Percentiles rank a stretch among this genome's conserved stretches.
Evolutionary conservation across 768 basidiomycete genomes (phyloP).

Genomic region (Lepiota venenata): DNA sequence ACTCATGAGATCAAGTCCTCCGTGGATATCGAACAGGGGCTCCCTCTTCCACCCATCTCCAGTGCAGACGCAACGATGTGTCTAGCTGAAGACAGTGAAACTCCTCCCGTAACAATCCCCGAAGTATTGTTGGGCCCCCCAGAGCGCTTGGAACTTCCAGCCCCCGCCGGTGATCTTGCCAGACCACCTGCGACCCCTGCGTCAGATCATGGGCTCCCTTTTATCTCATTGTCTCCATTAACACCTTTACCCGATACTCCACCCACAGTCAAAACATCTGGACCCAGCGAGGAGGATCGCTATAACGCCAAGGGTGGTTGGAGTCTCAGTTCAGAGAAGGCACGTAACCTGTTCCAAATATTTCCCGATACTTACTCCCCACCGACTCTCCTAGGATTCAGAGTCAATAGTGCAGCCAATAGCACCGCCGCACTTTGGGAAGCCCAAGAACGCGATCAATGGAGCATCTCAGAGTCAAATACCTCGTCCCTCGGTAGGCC

Average conservation of each 20-base stretch:
- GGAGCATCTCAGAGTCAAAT: slow-evolving; percentile 22
- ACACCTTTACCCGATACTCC: slow-evolving; percentile 54
- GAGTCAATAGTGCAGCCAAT: slow-evolving; percentile 1
- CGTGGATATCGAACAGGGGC: slow-evolving; percentile 23
- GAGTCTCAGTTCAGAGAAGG: slow-evolving; percentile 20
- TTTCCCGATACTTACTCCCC: neutral
- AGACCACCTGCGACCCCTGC: slow-evolving; percentile 1
- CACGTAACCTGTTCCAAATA: slow-evolving; percentile 6
- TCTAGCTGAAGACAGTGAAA: neutral
- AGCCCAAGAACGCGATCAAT: slow-evolving; percentile 9
- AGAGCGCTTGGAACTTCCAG: slow-evolving; percentile 17
- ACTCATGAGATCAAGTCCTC: slow-evolving; percentile 16
- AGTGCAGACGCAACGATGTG: neutral
- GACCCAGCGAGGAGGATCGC: slow-evolving; percentile 17
- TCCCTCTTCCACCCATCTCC: neutral
- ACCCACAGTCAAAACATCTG: slow-evolving; percentile 17
- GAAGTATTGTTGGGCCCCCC: slow-evolving; percentile 3
- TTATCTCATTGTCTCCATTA: slow-evolving; percentile 28
- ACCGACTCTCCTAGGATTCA: neutral
- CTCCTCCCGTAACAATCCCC: neutral
- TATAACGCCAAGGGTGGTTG: slow-evolving; percentile 20
- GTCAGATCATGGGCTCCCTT: neutral
- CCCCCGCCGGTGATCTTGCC: slow-evolving; percentile 14
- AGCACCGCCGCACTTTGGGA: slow-evolving; percentile 14
- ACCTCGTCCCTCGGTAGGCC: slow-evolving; percentile 28